These are phyloP conservation scores for Boletus reticulatus DNA, from an alignment of 768 basidiomycete genomes.

Conservation along the genomic window DNA sequence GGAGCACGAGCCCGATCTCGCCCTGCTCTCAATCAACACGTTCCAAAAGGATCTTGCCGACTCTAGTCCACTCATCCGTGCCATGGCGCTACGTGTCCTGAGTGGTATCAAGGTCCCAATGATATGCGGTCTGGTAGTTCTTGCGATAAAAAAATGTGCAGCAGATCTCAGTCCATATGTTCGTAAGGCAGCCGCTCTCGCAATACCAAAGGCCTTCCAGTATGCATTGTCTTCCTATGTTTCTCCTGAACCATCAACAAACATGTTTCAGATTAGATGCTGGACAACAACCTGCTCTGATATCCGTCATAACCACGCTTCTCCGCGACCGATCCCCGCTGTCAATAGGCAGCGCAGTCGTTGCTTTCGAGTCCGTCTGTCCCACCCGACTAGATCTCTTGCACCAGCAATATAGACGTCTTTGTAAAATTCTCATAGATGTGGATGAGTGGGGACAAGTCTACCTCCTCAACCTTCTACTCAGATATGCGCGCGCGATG, in stretches of 20 bases:
- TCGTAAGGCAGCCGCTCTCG: slow-evolving; percentile 87
- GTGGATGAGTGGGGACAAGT: slow-evolving; percentile 98
- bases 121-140: slow-evolving; percentile 79
- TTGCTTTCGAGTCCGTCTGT: slow-evolving; percentile 86
- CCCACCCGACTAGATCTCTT: slow-evolving; percentile 84
- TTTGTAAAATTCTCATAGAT: slow-evolving; percentile 83
- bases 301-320: slow-evolving; percentile 62
- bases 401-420: slow-evolving; percentile 82
- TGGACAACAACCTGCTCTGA: slow-evolving; percentile 66
- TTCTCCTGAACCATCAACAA: neutral
- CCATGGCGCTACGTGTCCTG: slow-evolving; percentile 92
- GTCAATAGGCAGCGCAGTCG: slow-evolving; percentile 80
- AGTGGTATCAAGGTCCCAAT: slow-evolving; percentile 89
- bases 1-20: slow-evolving; percentile 89
- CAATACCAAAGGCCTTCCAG: slow-evolving; percentile 85
- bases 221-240: slow-evolving; percentile 33
- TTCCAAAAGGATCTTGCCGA: slow-evolving; percentile 97
- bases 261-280: slow-evolving; percentile 60
- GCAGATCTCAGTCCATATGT: slow-evolving; percentile 94
- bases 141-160: slow-evolving; percentile 91
- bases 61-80: slow-evolving; percentile 88
- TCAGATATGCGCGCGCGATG: slow-evolving; percentile 84
- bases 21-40: slow-evolving; percentile 94
- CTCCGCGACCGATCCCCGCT: slow-evolving; percentile 80
- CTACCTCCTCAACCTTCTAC: slow-evolving; percentile 70